Percentiles rank a stretch among this genome's conserved stretches.
Evolutionary conservation across 2,329 filamentous ascomycete genomes (phyloP).

Genomic region (Trichoderma sp.): DNA sequence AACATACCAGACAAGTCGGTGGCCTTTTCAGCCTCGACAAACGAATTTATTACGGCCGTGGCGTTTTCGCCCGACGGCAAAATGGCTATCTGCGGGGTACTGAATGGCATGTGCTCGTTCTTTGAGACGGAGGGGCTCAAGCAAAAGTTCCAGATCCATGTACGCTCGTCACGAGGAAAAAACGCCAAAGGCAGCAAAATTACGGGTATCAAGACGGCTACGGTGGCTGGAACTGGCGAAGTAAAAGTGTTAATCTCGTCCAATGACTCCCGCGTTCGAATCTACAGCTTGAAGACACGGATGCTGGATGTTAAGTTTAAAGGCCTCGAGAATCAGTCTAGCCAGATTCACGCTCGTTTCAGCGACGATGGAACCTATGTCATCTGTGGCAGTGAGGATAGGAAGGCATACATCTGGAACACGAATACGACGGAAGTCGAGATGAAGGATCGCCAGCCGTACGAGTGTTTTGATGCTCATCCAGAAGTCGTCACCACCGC

Average conservation of each 20-base stretch:
- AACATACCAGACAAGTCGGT: conserved; percentile 96
- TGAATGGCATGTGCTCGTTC: conserved; percentile 83
- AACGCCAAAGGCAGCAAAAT: conserved; percentile 98
- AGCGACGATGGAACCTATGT: conserved; percentile 84
- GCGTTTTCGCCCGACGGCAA: conserved; percentile 91
- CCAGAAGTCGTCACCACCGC: conserved; percentile 86
- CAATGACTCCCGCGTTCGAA: conserved; percentile 86
- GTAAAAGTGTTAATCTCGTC: conserved; percentile 87
- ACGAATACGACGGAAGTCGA: conserved; percentile 50
- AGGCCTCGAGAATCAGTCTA: conserved; percentile 84
- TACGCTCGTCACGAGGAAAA: conserved; percentile 86
- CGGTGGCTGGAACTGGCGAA: conserved; percentile 56
- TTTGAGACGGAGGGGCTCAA: conserved; percentile 91
- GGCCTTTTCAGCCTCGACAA: conserved; percentile 72
- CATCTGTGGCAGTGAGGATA: conserved; percentile 90
- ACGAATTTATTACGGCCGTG: conserved; percentile 90
- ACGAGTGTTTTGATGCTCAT: conserved; percentile 90
- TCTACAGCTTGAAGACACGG: conserved; percentile 87
- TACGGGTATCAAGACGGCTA: conserved; percentile 82
- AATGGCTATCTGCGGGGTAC: conserved; percentile 80
- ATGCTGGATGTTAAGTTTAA: conserved; percentile 84
- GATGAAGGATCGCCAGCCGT: conserved; percentile 73
- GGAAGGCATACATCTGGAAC: conserved; percentile 87
- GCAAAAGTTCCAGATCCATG: conserved; percentile 80
- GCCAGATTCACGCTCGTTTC: conserved; percentile 85